phyloP scores from a whole-genome alignment of 176 grass and related monocot genomes.

The Guadua angustifolia region DNA sequence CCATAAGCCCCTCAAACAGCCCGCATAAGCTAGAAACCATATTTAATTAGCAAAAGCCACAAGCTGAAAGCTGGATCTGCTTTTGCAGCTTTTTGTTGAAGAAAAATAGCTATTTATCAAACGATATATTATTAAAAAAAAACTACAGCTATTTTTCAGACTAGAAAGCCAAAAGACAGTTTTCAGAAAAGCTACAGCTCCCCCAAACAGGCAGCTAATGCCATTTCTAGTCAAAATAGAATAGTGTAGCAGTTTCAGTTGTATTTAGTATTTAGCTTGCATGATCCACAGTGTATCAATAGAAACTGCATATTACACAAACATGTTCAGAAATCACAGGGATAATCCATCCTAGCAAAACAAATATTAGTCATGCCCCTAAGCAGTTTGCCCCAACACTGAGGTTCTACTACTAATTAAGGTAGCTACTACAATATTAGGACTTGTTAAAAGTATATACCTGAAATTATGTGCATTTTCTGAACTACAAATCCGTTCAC shows the following conservation, averaged over 20 bases:
- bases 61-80: too few relatives aligned
- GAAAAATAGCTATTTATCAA: too few relatives aligned
- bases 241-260: neutral
- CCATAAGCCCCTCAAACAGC: too few relatives aligned
- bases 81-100: too few relatives aligned
- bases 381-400: neutral
- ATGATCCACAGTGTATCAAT: neutral
- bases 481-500: conserved; percentile 34
- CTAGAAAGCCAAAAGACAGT: too few relatives aligned
- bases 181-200: too few relatives aligned
- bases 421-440: neutral
- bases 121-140: too few relatives aligned
- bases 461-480: conserved; percentile 56
- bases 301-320: neutral
- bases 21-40: too few relatives aligned
- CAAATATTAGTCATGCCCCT: neutral
- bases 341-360: neutral
- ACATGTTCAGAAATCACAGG: neutral
- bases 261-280: neutral
- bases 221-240: conserved; percentile 19
- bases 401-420: conserved; percentile 4
- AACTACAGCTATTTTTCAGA: too few relatives aligned
- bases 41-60: too few relatives aligned
- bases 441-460: conserved; percentile 24
- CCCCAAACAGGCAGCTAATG: neutral